Evolutionary conservation across 768 basidiomycete genomes (phyloP).

Genomic region (Tremella mesenterica): DNA sequence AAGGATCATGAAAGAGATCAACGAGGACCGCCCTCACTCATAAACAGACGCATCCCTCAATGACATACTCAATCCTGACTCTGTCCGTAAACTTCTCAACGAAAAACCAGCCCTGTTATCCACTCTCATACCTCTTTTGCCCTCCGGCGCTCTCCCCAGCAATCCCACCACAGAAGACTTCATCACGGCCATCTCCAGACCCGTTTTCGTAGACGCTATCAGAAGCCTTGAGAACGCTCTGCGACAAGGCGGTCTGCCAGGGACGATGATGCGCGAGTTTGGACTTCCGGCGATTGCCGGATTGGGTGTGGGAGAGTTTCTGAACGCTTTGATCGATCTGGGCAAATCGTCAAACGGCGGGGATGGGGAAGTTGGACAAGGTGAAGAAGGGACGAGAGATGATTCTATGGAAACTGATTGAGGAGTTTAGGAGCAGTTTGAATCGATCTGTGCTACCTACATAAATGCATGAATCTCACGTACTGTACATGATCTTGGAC

Average conservation of each 20-base stretch:
- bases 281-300: slow-evolving; percentile 82
- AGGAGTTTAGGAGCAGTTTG: too few species aligned
- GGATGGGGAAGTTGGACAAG: too few species aligned
- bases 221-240: slow-evolving; percentile 75
- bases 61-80: slow-evolving; percentile 34
- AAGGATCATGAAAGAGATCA: background rate
- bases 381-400: too few species aligned
- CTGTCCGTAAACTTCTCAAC: slow-evolving; percentile 53
- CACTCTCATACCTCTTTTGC: slow-evolving; percentile 70
- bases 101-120: slow-evolving; percentile 55
- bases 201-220: slow-evolving; percentile 73
- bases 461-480: too few species aligned
- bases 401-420: too few species aligned
- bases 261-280: slow-evolving; percentile 63
- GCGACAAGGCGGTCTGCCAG: slow-evolving; percentile 62
- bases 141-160: slow-evolving; percentile 58
- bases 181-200: slow-evolving; percentile 66
- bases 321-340: slow-evolving; percentile 70
- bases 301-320: slow-evolving; percentile 63
- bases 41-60: slow-evolving; percentile 30
- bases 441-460: too few species aligned
- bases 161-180: slow-evolving; percentile 60
- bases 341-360: too few species aligned
- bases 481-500: too few species aligned
- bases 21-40: background rate